phyloP scores from a whole-genome alignment of 805 yeast genomes.

The Yarrowia alimentaria region DNA sequence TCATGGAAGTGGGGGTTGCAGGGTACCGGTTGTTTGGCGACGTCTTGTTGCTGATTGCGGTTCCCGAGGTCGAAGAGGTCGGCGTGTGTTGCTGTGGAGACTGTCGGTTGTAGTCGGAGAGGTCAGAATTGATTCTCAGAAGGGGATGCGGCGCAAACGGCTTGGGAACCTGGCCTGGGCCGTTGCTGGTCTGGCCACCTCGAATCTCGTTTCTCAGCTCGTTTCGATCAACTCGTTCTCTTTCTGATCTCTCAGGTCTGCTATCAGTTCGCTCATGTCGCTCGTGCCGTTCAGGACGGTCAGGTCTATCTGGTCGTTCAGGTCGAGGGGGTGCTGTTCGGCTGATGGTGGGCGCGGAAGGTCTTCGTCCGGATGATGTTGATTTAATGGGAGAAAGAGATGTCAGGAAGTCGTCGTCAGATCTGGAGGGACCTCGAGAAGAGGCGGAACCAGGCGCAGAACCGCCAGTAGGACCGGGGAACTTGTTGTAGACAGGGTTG shows the following conservation, averaged over 20 bases:
- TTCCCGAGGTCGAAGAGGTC: too few species aligned
- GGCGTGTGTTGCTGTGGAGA: too few species aligned
- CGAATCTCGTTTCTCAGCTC: slow-evolving; percentile 20
- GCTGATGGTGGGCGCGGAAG: slow-evolving; percentile 5
- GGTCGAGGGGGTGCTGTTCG: slow-evolving; percentile 18
- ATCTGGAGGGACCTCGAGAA: too few species aligned
- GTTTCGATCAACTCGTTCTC: too few species aligned
- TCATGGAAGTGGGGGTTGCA: slow-evolving; percentile 14
- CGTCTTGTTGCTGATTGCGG: too few species aligned
- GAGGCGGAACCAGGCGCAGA: not conserved
- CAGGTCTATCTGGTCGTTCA: slow-evolving; percentile 22
- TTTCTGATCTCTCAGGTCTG: too few species aligned
- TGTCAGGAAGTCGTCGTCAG: slow-evolving; percentile 11
- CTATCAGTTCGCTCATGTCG: slow-evolving; percentile 8
- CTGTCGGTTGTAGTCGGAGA: not conserved
- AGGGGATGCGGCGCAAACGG: slow-evolving; percentile 10
- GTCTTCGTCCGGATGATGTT: slow-evolving; percentile 1
- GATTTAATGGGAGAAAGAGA: slow-evolving; percentile 10
- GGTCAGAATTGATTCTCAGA: slow-evolving; percentile 14
- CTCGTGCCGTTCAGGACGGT: too few species aligned
- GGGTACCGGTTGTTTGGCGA: slow-evolving; percentile 10
- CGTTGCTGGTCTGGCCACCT: not conserved
- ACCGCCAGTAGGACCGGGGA: not conserved
- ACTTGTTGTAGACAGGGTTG: too few species aligned
- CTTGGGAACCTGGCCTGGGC: not conserved